phyloP scores from a whole-genome alignment of 257 asterid species.

The Lycium barbarum region DNA sequence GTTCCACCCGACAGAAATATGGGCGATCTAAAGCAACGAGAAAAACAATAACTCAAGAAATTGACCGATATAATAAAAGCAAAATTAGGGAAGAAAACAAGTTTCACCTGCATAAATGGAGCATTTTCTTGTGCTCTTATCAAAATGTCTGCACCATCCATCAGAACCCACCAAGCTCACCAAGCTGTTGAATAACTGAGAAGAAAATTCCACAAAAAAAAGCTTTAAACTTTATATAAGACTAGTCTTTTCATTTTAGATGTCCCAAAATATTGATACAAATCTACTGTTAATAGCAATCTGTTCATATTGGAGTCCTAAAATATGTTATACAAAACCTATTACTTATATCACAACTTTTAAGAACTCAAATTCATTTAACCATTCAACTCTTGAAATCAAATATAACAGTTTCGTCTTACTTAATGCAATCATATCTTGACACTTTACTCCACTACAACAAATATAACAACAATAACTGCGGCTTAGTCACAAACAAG shows the following conservation, averaged over 20 bases:
- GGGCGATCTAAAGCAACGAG: constrained; percentile 63
- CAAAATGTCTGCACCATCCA: constrained; percentile 94
- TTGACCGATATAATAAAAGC: background rate
- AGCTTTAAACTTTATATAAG: background rate
- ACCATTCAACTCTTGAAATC: background rate
- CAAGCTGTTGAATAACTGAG: constrained; percentile 74
- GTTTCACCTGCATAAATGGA: constrained; percentile 77
- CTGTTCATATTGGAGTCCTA: background rate
- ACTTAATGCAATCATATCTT: background rate
- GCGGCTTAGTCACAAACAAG: background rate
- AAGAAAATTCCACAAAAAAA: background rate
- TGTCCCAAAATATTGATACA: background rate
- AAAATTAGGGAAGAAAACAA: background rate
- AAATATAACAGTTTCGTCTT: background rate
- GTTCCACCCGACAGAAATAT: constrained; percentile 91
- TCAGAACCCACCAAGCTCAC: constrained; percentile 87
- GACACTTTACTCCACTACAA: constrained; percentile 12
- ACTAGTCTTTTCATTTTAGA: background rate
- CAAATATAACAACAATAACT: no score
- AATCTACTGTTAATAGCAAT: background rate
- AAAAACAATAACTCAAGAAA: constrained; percentile 9
- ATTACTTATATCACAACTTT: background rate
- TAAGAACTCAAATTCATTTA: background rate
- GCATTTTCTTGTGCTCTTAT: constrained; percentile 77
- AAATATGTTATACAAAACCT: background rate